These are phyloP conservation scores for Rhytidhysteron rufulum DNA, from an alignment of 2,329 filamentous ascomycete species.

Conservation along the genomic window DNA sequence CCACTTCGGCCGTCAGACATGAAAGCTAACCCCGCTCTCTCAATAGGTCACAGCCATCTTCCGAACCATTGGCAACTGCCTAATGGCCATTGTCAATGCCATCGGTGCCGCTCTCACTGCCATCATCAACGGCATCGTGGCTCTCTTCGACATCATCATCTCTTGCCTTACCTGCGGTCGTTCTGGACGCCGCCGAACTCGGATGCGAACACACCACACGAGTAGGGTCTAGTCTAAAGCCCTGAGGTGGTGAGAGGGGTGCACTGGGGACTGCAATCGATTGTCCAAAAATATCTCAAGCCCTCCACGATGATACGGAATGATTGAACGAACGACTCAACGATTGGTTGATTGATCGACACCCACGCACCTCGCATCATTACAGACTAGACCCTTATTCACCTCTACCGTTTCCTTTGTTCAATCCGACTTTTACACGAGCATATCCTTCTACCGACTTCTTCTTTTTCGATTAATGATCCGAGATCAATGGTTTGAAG, in stretches of 20 bases:
- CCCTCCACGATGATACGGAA: neutral
- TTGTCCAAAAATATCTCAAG: neutral
- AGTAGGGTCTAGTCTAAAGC: conserved; percentile 33
- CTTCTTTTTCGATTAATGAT: too few species aligned
- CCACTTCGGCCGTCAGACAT: neutral
- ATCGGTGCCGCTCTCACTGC: conserved; percentile 44
- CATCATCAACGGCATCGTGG: conserved; percentile 48
- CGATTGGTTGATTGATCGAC: conserved; percentile 1
- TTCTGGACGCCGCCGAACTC: conserved; percentile 35
- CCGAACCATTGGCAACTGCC: conserved; percentile 43
- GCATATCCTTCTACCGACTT: too few species aligned
- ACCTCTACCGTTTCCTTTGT: neutral
- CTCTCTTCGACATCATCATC: conserved; percentile 48
- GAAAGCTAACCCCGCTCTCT: conserved; percentile 14
- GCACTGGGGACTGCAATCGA: neutral
- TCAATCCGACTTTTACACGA: too few species aligned
- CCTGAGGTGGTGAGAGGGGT: neutral
- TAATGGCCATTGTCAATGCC: conserved; percentile 46
- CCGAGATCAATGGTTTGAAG: too few species aligned
- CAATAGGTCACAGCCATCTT: conserved; percentile 40
- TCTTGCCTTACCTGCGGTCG: conserved; percentile 48
- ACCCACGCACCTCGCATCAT: neutral
- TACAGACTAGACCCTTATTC: neutral
- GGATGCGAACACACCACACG: conserved; percentile 31
- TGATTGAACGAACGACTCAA: neutral